Base-by-base conservation (phyloP, 768 basidiomycete species). In the Nidularia pulvinata region DNA sequence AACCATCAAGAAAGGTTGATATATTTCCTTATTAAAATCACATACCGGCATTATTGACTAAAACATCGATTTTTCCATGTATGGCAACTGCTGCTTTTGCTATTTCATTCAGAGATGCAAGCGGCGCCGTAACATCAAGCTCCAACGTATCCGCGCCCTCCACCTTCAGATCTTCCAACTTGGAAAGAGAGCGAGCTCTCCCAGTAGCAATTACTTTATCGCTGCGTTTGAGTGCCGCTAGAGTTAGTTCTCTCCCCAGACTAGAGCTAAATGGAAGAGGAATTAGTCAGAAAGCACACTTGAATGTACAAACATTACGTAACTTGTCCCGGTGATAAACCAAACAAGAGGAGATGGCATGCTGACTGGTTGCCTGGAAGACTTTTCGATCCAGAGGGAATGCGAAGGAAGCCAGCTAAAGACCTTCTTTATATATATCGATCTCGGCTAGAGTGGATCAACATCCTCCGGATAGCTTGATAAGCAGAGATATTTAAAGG, bases 201-300 rank as follows among this genome's bases (percentile, higher is more conserved):
- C 69, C 70, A 5, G 80, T 78, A 0, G 78, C 79, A 51, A 81
- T 78, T 11, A 81, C 80, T 36, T 70, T 71, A 55, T 81, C 78
- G 7, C 76, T 77, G 7, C 79, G 69, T 14, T 70, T 67, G 33
- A 81, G 69, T 7, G 73, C 72, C n/a, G 67, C 67, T 5, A 72
- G 56, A 1, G 77, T 71, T 4, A 78, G 62, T 19, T 71, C 65
- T 6, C 69, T 65, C 5, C 75, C 77, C 22, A 77, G 55, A 7
- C 76, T 74, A 33, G 73, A 68, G 5, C 70, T 72, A 33, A 4
- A 61, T 61, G 33, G n/a, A 39, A n/a, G 37, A 39, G n/a, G n/a
- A n/a, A n/a, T n/a, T 39, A 39, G n/a, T 7, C 37, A 39, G 37
- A 39, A 39, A n/a, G 7, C 37, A 9, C 37, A n/a, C n/a, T n/a